Conservation (phyloP, 2,329 filamentous ascomycete genomes). For the Talaromyces marneffei region DNA sequence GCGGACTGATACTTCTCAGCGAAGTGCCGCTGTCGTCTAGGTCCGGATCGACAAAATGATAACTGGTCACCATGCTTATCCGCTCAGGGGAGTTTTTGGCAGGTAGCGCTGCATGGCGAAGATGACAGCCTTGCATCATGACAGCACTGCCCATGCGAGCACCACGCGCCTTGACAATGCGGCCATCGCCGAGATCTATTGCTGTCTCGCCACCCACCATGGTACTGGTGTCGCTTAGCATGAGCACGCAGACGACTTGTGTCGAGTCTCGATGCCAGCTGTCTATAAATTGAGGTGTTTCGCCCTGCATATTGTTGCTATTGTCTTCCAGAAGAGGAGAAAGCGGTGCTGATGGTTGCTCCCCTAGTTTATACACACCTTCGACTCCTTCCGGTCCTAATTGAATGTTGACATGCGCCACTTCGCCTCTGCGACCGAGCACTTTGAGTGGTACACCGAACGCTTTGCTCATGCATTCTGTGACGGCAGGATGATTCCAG, state of each 20-base stretch:
- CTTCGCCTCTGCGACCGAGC: background rate
- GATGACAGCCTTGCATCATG: background rate
- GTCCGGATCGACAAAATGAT: background rate
- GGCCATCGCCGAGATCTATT: constrained; percentile 21
- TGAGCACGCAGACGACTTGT: constrained; percentile 24
- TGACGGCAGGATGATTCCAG: constrained; percentile 3
- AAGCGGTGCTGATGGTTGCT: background rate
- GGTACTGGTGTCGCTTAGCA: constrained; percentile 24
- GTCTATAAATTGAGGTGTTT: background rate
- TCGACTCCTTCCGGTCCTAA: background rate
- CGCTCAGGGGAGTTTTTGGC: background rate
- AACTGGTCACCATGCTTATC: constrained; percentile 2
- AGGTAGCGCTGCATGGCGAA: background rate
- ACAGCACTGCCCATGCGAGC: background rate
- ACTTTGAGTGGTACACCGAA: background rate
- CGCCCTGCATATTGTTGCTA: background rate
- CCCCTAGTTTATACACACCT: background rate
- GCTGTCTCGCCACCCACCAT: constrained; percentile 28
- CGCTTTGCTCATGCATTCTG: background rate
- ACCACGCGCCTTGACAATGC: background rate
- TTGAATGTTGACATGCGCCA: constrained; percentile 1
- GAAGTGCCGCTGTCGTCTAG: constrained; percentile 2
- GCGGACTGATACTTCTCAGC: background rate
- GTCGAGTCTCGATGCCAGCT: background rate
- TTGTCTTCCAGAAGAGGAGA: background rate